Evolutionary conservation across 805 yeast genomes (phyloP).

Genomic region (Wickerhamiella kazuoi): DNA sequence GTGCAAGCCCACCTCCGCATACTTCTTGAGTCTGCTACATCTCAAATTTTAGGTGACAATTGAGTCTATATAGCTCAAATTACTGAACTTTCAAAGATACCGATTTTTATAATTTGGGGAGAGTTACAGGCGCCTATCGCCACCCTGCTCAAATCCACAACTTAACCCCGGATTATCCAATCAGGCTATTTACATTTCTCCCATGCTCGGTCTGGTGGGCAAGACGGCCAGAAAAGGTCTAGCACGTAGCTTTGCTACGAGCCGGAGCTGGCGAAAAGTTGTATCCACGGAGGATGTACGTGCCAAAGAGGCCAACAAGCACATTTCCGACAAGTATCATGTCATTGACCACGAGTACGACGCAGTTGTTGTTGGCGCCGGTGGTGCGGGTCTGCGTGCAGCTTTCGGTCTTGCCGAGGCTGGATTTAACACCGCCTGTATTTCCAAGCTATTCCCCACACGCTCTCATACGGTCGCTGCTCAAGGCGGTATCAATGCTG

Average conservation of each 20-base stretch:
- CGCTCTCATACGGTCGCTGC: slow-evolving; percentile 99
- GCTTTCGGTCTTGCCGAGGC: slow-evolving; percentile 96
- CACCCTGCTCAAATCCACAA: no score
- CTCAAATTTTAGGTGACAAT: no score
- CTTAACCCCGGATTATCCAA: slow-evolving; percentile 3
- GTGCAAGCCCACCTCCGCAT: no score
- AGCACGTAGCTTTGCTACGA: slow-evolving; percentile 8
- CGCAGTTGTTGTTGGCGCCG: slow-evolving; percentile 96
- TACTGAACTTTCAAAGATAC: no score
- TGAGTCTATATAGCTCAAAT: no score
- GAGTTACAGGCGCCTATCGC: no score
- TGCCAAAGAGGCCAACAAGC: slow-evolving; percentile 32
- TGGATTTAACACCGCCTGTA: slow-evolving; percentile 94
- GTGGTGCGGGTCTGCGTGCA: slow-evolving; percentile 98
- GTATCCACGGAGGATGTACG: slow-evolving; percentile 23
- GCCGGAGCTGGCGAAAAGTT: slow-evolving; percentile 4
- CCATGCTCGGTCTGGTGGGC: slow-evolving; percentile 4
- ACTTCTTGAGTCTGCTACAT: no score
- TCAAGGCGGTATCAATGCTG: slow-evolving; percentile 99
- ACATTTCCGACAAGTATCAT: slow-evolving; percentile 57
- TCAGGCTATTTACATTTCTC: background rate
- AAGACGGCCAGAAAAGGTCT: background rate
- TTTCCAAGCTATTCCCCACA: slow-evolving; percentile 91
- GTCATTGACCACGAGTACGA: slow-evolving; percentile 96
- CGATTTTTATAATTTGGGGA: no score